Evolutionary conservation across 768 basidiomycete genomes (phyloP).

Genomic region (Myochromella boudieri): DNA sequence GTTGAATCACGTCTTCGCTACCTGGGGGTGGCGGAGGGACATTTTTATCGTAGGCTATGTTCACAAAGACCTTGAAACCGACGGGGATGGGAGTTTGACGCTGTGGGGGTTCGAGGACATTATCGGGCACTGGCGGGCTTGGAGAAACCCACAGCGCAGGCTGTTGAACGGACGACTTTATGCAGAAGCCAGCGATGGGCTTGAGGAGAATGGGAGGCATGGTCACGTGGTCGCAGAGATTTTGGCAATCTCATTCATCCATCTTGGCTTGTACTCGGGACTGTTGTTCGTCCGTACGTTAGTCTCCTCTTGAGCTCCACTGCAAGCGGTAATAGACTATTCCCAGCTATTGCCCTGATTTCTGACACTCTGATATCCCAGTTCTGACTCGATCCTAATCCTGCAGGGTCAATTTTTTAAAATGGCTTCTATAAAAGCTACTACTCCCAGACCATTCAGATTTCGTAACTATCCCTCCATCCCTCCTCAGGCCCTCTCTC

Average conservation of each 20-base stretch:
- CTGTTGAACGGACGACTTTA: constrained; percentile 55
- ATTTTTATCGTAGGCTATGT: constrained; percentile 67
- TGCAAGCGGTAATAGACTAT: background rate
- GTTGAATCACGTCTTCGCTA: constrained; percentile 55
- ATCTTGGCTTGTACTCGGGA: too few relatives aligned
- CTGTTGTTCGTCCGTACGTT: constrained; percentile 10
- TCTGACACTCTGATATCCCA: constrained; percentile 3
- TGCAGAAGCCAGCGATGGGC: constrained; percentile 69
- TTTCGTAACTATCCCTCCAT: constrained; percentile 31
- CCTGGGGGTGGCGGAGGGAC: constrained; percentile 70
- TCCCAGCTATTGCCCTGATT: background rate
- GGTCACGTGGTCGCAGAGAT: constrained; percentile 6
- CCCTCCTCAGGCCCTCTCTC: constrained; percentile 19
- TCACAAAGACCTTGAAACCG: constrained; percentile 69
- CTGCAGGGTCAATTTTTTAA: too few relatives aligned
- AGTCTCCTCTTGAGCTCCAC: background rate
- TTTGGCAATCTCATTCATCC: background rate
- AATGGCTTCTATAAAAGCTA: constrained; percentile 25
- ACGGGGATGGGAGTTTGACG: constrained; percentile 36
- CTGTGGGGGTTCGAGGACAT: constrained; percentile 26
- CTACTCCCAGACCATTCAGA: constrained; percentile 27
- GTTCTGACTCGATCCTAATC: constrained; percentile 19
- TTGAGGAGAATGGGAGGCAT: constrained; percentile 37
- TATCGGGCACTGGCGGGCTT: constrained; percentile 7
- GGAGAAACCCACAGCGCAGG: constrained; percentile 30